Evolutionary conservation across 1,284 basidiomycete species (phyloP).

Genomic region (Rhodotorula sp.): DNA sequence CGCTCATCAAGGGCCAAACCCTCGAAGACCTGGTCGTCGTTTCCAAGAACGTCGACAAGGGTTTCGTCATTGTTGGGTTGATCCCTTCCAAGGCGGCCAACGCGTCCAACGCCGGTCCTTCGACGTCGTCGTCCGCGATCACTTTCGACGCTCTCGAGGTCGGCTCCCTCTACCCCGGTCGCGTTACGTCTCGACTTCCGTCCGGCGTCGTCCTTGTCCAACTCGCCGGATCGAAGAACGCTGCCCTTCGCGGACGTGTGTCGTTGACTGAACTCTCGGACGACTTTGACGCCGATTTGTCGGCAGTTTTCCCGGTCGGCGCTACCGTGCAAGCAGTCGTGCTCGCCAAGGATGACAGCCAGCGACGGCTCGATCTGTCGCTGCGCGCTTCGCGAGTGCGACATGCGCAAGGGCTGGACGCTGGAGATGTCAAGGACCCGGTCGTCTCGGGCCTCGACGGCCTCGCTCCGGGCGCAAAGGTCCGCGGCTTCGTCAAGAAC

Average conservation of each 20-base stretch:
- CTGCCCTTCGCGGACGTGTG: slow-evolving; percentile 66
- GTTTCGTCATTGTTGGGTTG: slow-evolving; percentile 76
- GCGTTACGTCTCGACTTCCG: slow-evolving; percentile 58
- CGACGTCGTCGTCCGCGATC: slow-evolving; percentile 49
- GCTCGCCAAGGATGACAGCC: slow-evolving; percentile 31
- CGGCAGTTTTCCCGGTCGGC: slow-evolving; percentile 46
- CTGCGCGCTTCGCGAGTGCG: slow-evolving; percentile 69
- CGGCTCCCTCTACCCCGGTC: slow-evolving; percentile 71
- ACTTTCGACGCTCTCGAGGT: slow-evolving; percentile 64
- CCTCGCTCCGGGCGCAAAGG: slow-evolving; percentile 64
- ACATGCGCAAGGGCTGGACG: slow-evolving; percentile 52
- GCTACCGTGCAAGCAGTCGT: slow-evolving; percentile 29
- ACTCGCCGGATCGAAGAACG: slow-evolving; percentile 54
- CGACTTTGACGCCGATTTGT: slow-evolving; percentile 56
- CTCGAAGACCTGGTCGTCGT: slow-evolving; percentile 80
- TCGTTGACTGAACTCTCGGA: slow-evolving; percentile 79
- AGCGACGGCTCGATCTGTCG: slow-evolving; percentile 68
- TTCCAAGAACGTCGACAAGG: slow-evolving; percentile 82
- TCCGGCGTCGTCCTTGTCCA: slow-evolving; percentile 69
- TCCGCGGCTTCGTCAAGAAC: slow-evolving; percentile 87
- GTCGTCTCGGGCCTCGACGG: slow-evolving; percentile 66
- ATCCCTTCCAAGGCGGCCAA: slow-evolving; percentile 51
- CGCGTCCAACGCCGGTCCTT: slow-evolving; percentile 43
- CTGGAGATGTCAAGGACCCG: slow-evolving; percentile 60
- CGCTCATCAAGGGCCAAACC: slow-evolving; percentile 67